These are phyloP conservation scores for Talaromyces sp. DNA, from an alignment of 2,329 filamentous ascomycete species.

Conservation along the genomic window DNA sequence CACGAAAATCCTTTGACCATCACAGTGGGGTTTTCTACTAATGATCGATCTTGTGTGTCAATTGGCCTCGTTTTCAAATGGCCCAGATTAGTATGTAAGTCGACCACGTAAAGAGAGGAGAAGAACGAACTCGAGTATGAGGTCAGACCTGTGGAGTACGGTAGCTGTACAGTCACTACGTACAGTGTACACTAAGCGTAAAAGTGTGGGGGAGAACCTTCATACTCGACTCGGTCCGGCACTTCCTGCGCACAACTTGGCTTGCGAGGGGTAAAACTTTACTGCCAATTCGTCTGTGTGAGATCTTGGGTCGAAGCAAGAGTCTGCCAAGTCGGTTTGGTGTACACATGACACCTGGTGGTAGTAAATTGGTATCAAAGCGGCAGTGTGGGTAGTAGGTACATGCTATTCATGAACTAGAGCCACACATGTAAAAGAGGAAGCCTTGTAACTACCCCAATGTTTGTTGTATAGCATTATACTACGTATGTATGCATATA, in stretches of 20 bases:
- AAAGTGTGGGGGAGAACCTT: conserved; percentile 6
- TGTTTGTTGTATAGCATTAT: not conserved
- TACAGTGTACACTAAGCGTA: not conserved
- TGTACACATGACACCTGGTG: not conserved
- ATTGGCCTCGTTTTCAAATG: not conserved
- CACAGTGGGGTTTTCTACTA: not conserved
- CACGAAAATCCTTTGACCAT: not conserved
- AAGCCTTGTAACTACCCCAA: not conserved
- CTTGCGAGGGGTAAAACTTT: conserved; percentile 5
- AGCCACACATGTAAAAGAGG: not conserved
- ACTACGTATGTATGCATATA: not conserved
- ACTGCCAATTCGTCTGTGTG: not conserved
- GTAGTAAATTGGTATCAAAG: not conserved
- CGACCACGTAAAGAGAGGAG: not conserved
- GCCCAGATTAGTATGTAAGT: not conserved
- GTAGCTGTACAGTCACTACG: not conserved
- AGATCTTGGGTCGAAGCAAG: not conserved
- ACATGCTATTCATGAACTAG: not conserved
- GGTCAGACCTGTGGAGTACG: conserved; percentile 6
- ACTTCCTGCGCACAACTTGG: not conserved
- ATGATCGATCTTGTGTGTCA: not conserved
- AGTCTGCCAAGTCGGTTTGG: not conserved
- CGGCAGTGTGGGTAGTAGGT: not conserved
- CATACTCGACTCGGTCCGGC: not conserved
- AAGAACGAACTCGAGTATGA: not conserved